phyloP scores from a whole-genome alignment of 2,329 filamentous ascomycete species.

The Alternaria longipes region DNA sequence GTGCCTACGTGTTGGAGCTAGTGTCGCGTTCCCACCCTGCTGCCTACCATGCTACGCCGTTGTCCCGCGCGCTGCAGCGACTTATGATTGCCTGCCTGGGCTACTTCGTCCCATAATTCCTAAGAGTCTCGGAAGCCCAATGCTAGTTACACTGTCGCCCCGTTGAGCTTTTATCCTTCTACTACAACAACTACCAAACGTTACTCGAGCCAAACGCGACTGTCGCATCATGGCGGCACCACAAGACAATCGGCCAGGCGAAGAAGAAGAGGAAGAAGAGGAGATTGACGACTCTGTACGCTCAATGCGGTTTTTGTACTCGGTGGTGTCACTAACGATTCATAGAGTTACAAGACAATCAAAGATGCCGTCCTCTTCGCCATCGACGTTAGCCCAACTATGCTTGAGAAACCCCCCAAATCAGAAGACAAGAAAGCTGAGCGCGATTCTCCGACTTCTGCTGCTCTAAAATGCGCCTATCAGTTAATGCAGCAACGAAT shows the following conservation, averaged over 20 bases:
- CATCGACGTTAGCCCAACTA: conserved; percentile 88
- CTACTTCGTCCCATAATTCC: not conserved
- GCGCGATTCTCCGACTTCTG: conserved; percentile 78
- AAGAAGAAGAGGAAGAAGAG: conserved; percentile 74
- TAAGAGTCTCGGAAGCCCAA: not conserved
- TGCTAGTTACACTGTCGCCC: not conserved
- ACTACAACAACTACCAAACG: not conserved
- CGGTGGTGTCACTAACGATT: conserved; percentile 21
- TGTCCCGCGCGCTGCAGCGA: conserved; percentile 6
- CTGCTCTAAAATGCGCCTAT: conserved; percentile 92
- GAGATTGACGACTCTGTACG: conserved; percentile 72
- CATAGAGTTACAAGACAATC: conserved; percentile 80
- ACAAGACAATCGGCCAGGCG: conserved; percentile 44
- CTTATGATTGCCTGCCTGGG: not conserved
- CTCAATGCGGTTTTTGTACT: not conserved
- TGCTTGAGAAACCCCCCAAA: conserved; percentile 74
- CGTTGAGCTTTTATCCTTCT: not conserved
- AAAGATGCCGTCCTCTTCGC: conserved; percentile 99
- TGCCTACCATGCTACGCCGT: conserved; percentile 36
- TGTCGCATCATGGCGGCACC: conserved; percentile 40
- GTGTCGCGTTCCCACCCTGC: conserved; percentile 32
- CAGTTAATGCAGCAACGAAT: conserved; percentile 98
- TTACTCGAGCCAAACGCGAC: not conserved
- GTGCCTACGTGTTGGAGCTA: conserved; percentile 34
- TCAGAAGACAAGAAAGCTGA: conserved; percentile 75